A percentile compares a stretch with the other conserved stretches of the same genome.
These are phyloP conservation scores for Nicotiana undulata DNA, from an alignment of 257 asterid genomes.

Conservation along the genomic window DNA sequence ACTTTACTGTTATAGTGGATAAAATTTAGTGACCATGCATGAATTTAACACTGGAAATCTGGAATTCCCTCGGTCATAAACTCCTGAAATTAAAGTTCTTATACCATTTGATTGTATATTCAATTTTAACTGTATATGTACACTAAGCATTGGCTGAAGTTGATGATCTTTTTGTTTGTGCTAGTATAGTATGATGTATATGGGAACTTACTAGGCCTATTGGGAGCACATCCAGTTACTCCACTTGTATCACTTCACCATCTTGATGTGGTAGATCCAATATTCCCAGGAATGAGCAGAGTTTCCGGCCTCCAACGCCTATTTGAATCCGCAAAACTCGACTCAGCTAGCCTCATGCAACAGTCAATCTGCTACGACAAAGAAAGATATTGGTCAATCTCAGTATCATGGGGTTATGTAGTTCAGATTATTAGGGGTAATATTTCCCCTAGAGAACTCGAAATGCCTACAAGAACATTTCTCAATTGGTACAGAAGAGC, in stretches of 20 bases:
- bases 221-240: conserved; percentile 55
- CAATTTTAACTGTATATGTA: no score
- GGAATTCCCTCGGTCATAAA: no score
- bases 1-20: no score
- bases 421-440: conserved; percentile 55
- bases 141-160: neutral
- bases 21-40: no score
- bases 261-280: conserved; percentile 62
- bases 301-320: conserved; percentile 33
- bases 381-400: conserved; percentile 39
- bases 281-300: conserved; percentile 42
- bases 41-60: no score
- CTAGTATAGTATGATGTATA: conserved; percentile 53
- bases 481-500: conserved; percentile 65
- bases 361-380: conserved; percentile 64
- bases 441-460: conserved; percentile 57
- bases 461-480: conserved; percentile 68
- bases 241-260: conserved; percentile 59
- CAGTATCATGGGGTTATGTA: conserved; percentile 63
- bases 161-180: neutral
- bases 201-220: conserved; percentile 58
- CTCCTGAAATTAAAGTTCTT: no score
- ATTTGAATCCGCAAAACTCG: conserved; percentile 33
- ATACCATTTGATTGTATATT: no score
- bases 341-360: conserved; percentile 57